Conservation (phyloP, 495 filamentous ascomycete genomes). For the Paragyromitra xinjiangensis region DNA sequence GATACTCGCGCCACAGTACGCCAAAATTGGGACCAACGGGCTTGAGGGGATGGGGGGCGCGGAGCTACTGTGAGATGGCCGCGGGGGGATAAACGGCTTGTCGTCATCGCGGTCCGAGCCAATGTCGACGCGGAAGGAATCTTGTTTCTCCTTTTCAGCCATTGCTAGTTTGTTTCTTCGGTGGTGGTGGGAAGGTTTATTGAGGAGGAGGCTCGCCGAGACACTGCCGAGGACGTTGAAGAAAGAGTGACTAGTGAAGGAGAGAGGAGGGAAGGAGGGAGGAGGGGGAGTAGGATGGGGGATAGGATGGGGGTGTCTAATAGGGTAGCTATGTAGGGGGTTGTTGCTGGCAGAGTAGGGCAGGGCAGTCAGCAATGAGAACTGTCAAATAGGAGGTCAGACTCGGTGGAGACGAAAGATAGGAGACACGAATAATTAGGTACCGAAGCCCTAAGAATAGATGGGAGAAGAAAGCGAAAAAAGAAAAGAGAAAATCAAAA, state of each 20-base stretch:
- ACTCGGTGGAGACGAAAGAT: background rate
- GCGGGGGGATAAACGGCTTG: conserved; percentile 63
- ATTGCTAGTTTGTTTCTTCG: conserved; percentile 59
- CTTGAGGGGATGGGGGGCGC: conserved; percentile 68
- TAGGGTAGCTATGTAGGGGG: conserved; percentile 11
- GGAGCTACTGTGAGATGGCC: conserved; percentile 54
- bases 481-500: background rate
- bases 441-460: background rate
- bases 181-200: background rate
- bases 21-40: conserved; percentile 79
- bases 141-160: conserved; percentile 85
- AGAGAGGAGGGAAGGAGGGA: background rate
- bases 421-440: background rate
- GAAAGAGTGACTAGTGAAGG: background rate
- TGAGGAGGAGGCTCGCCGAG: background rate
- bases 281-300: background rate
- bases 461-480: background rate
- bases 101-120: conserved; percentile 63
- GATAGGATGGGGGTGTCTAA: background rate
- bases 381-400: conserved; percentile 24
- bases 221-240: conserved; percentile 1
- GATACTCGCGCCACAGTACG: conserved; percentile 94
- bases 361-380: conserved; percentile 8
- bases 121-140: conserved; percentile 77
- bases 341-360: conserved; percentile 21